A percentile compares a stretch with the other conserved stretches of the same genome.
phyloP scores from a whole-genome alignment of 805 yeast species.

The Pichia nanzhaoensis region DNA sequence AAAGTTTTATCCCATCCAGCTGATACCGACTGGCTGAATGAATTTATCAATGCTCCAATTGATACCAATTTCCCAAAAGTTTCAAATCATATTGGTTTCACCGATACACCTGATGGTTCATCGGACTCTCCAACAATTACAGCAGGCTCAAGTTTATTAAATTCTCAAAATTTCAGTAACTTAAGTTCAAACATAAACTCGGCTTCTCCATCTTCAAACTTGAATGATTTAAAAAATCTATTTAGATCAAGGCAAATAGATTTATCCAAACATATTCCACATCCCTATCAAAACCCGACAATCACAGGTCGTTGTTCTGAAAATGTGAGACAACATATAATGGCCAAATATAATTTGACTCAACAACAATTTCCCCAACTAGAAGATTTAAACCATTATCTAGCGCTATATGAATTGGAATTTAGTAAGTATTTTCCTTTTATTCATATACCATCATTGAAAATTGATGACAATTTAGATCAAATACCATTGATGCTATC shows the following conservation, averaged over 20 bases:
- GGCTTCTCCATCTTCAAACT: slow-evolving; percentile 16
- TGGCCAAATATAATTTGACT: slow-evolving; percentile 45
- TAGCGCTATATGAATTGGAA: slow-evolving; percentile 66
- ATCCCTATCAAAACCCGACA: slow-evolving; percentile 24
- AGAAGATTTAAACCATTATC: slow-evolving; percentile 70
- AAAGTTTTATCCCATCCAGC: slow-evolving; percentile 13
- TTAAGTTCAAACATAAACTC: neutral
- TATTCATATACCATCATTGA: slow-evolving; percentile 62
- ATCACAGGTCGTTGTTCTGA: slow-evolving; percentile 38
- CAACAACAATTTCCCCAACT: slow-evolving; percentile 65
- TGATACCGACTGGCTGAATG: slow-evolving; percentile 58
- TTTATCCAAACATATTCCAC: slow-evolving; percentile 44
- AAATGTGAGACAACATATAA: slow-evolving; percentile 47
- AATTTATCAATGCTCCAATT: slow-evolving; percentile 61
- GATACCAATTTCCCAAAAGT: slow-evolving; percentile 49
- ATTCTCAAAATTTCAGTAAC: slow-evolving; percentile 5
- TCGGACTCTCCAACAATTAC: slow-evolving; percentile 28
- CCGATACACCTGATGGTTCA: slow-evolving; percentile 31
- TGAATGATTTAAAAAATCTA: slow-evolving; percentile 48
- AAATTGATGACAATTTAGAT: slow-evolving; percentile 41
- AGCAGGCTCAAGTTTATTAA: neutral
- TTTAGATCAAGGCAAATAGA: slow-evolving; percentile 64
- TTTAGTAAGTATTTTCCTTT: slow-evolving; percentile 82
- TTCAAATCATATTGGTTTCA: slow-evolving; percentile 56
- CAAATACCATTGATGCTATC: slow-evolving; percentile 63